Evolutionary conservation across 139 green algal genomes (phyloP).

Genomic region (Chlamydomonas incerta): DNA sequence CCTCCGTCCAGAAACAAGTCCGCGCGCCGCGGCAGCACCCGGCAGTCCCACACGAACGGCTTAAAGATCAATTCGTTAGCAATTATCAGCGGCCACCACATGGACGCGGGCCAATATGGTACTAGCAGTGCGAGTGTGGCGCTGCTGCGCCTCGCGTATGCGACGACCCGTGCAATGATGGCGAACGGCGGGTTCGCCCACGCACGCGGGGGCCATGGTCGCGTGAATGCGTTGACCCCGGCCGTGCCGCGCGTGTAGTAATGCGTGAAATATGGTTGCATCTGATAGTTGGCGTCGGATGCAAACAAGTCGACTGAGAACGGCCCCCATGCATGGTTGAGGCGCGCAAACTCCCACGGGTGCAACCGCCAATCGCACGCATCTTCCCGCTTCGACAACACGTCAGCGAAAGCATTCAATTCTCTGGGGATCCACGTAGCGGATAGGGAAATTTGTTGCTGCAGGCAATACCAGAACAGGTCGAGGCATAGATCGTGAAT

Average conservation of each 20-base stretch:
- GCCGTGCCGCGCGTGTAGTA: background rate
- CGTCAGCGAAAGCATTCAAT: background rate
- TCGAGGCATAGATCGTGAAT: background rate
- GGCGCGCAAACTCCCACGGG: background rate
- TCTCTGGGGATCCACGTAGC: background rate
- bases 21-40: too few relatives aligned
- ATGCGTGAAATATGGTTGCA: background rate
- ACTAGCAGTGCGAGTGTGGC: too few relatives aligned
- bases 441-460: background rate
- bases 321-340: background rate
- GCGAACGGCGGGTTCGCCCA: background rate
- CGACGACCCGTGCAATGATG: too few relatives aligned
- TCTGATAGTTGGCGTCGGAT: background rate
- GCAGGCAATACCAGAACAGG: background rate
- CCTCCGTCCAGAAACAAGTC: too few relatives aligned
- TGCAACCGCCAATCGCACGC: background rate
- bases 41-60: too few relatives aligned
- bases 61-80: too few relatives aligned
- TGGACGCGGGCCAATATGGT: too few relatives aligned
- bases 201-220: background rate
- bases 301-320: background rate
- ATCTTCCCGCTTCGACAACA: background rate
- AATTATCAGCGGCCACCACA: too few relatives aligned
- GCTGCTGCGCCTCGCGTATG: too few relatives aligned
- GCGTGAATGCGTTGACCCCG: background rate